Conservation (phyloP, 2,329 filamentous ascomycete genomes). For the Diaporthe vaccinii region DNA sequence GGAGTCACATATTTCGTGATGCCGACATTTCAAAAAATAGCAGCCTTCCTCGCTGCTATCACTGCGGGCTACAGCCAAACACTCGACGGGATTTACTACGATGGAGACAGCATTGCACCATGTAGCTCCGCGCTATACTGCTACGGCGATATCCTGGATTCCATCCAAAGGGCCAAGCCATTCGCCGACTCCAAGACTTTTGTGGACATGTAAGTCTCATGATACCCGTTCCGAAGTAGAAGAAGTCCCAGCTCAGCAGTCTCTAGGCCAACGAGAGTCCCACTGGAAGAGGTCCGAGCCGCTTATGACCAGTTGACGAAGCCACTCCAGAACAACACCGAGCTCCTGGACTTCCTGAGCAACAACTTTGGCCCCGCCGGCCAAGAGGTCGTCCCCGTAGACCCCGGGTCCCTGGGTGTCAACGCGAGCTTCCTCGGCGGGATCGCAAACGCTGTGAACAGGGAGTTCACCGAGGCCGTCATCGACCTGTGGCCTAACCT, state of each 20-base stretch:
- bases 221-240: no score
- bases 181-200: slow-evolving; percentile 80
- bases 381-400: slow-evolving; percentile 70
- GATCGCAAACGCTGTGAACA: slow-evolving; percentile 69
- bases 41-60: neutral
- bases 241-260: neutral
- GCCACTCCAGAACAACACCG: slow-evolving; percentile 74
- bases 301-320: slow-evolving; percentile 72
- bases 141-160: slow-evolving; percentile 72
- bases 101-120: slow-evolving; percentile 72
- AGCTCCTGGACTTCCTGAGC: slow-evolving; percentile 72
- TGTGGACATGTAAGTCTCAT: slow-evolving; percentile 71
- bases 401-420: slow-evolving; percentile 64
- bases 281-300: slow-evolving; percentile 70
- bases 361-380: slow-evolving; percentile 75
- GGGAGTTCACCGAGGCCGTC: slow-evolving; percentile 73
- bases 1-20: neutral
- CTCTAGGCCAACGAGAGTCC: slow-evolving; percentile 67
- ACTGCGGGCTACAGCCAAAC: slow-evolving; percentile 42
- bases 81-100: slow-evolving; percentile 65
- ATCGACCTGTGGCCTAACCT: slow-evolving; percentile 79
- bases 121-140: slow-evolving; percentile 79
- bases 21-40: neutral
- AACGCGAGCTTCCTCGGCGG: slow-evolving; percentile 70
- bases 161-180: slow-evolving; percentile 73